Evolutionary conservation across 345 rosid genomes (phyloP).

Genomic region (Acer yangbiense): DNA sequence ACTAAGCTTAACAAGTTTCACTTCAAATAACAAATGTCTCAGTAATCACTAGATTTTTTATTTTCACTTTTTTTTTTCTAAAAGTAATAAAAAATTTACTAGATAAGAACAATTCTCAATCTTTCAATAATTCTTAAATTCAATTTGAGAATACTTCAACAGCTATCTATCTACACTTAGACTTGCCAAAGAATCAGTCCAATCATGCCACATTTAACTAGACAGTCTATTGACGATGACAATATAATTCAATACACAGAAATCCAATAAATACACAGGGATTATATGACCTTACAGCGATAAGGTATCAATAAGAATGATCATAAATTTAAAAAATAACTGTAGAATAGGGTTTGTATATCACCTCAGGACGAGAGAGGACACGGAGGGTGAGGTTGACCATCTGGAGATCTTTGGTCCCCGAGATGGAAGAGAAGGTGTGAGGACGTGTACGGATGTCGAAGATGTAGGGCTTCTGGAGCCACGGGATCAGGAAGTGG

Average conservation of each 20-base stretch:
- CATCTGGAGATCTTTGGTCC: constrained; percentile 99
- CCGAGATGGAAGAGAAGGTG: constrained; percentile 92
- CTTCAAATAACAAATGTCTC: not conserved
- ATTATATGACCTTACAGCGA: no score
- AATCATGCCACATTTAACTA: not conserved
- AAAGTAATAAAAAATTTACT: not conserved
- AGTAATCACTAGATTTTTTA: not conserved
- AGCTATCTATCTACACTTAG: not conserved
- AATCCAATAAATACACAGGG: no score
- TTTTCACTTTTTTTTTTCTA: not conserved
- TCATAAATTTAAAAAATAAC: not conserved
- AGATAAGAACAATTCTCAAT: not conserved
- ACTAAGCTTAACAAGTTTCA: not conserved
- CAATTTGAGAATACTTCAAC: not conserved
- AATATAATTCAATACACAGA: no score
- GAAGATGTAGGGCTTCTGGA: constrained; percentile 83
- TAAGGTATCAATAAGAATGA: not conserved
- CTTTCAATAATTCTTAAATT: not conserved
- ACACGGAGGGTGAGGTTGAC: constrained; percentile 97
- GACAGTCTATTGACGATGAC: no score
- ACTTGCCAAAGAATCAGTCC: not conserved
- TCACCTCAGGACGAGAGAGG: constrained; percentile 89
- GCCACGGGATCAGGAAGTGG: constrained; percentile 87
- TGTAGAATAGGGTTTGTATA: not conserved
- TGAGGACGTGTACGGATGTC: constrained; percentile 92